These are phyloP conservation scores for Moesziomyces sp. DNA, from an alignment of 1,284 basidiomycete genomes.

Conservation along the genomic window DNA sequence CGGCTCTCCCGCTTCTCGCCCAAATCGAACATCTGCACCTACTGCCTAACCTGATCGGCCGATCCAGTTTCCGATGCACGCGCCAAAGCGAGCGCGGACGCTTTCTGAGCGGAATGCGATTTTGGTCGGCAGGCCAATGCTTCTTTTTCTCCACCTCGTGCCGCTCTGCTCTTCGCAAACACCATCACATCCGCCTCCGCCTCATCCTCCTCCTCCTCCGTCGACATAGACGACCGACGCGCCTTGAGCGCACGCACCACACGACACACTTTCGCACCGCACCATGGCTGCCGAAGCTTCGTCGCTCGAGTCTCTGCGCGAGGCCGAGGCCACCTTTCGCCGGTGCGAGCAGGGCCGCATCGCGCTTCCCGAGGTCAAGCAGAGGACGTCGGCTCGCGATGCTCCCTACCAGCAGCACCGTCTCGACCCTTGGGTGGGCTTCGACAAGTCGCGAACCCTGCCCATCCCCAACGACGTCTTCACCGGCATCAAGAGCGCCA, in stretches of 20 bases:
- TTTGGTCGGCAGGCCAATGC: no score
- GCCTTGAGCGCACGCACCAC: not conserved
- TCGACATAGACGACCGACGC: not conserved
- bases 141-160: no score
- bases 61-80: no score
- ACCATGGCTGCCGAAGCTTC: conserved; percentile 39
- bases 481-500: conserved; percentile 56
- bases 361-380: conserved; percentile 46
- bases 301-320: conserved; percentile 36
- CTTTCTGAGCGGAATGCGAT: no score
- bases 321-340: conserved; percentile 41
- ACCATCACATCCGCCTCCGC: not conserved
- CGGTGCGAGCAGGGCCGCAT: conserved; percentile 44
- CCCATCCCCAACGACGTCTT: conserved; percentile 59
- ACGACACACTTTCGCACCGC: not conserved
- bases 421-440: conserved; percentile 56
- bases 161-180: no score
- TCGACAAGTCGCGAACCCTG: conserved; percentile 54
- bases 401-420: conserved; percentile 59
- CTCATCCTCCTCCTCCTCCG: not conserved
- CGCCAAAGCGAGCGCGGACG: no score
- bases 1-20: not conserved
- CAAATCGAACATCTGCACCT: no score
- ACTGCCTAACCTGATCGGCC: no score
- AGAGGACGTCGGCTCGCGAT: conserved; percentile 51